Evolutionary conservation across 2,329 filamentous ascomycete species (phyloP).

Genomic region (Aspergillus sp.): DNA sequence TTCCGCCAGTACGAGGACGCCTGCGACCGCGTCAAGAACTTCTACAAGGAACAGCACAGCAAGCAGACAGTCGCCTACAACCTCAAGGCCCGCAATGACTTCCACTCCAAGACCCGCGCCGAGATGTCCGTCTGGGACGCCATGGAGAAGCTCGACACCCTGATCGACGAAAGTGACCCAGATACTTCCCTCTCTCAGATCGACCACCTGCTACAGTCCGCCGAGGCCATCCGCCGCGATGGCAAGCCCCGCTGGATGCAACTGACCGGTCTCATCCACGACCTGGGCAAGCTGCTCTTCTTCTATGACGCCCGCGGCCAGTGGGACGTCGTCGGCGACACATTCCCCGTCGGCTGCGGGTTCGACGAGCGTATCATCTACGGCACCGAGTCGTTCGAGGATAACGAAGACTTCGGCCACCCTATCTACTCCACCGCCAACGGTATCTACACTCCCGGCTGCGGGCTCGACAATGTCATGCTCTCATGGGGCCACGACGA

Average conservation of each 20-base stretch:
- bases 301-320: constrained; percentile 75
- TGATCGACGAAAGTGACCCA: constrained; percentile 88
- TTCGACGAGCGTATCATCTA: constrained; percentile 75
- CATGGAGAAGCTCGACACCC: constrained; percentile 87
- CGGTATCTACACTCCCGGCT: constrained; percentile 77
- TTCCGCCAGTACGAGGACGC: constrained; percentile 83
- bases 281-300: constrained; percentile 48
- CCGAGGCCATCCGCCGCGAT: constrained; percentile 84
- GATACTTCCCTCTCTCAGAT: constrained; percentile 87
- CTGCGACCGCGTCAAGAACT: constrained; percentile 80
- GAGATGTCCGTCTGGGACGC: constrained; percentile 88
- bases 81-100: constrained; percentile 71
- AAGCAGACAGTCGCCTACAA: constrained; percentile 69
- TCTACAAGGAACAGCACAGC: constrained; percentile 72
- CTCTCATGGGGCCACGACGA: constrained; percentile 72
- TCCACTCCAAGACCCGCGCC: constrained; percentile 65
- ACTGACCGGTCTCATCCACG: constrained; percentile 49
- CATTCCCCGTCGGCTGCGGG: constrained; percentile 47
- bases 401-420: constrained; percentile 72
- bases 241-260: constrained; percentile 52
- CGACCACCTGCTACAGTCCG: constrained; percentile 83
- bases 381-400: constrained; percentile 68
- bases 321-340: constrained; percentile 83
- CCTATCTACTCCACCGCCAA: constrained; percentile 71
- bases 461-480: constrained; percentile 85